Evolutionary conservation across 108 stramenopile species (phyloP).

Genomic region (Mediolabrus comicus): DNA sequence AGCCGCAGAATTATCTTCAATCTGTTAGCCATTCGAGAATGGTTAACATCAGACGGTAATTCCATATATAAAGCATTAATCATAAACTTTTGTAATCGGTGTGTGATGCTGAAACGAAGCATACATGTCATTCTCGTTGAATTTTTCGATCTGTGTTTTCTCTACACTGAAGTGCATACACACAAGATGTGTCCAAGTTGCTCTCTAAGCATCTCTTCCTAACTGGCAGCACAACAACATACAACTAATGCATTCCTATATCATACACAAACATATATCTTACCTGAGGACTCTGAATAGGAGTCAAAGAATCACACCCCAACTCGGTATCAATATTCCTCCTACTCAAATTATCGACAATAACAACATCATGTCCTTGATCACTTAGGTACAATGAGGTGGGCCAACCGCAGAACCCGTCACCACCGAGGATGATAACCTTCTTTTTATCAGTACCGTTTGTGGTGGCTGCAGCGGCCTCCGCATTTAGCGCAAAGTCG

Average conservation of each 20-base stretch:
- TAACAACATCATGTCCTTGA: conserved; percentile 88
- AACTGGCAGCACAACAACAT: too few relatives aligned
- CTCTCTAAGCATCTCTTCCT: too few relatives aligned
- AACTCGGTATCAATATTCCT: conserved; percentile 93
- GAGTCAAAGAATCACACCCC: conserved; percentile 95
- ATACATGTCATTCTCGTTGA: not conserved
- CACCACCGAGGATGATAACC: conserved; percentile 90
- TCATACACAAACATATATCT: conserved; percentile 31
- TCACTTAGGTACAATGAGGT: conserved; percentile 91
- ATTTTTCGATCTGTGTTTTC: too few relatives aligned
- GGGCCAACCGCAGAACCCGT: conserved; percentile 99
- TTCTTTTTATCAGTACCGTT: conserved; percentile 72
- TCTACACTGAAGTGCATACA: not conserved
- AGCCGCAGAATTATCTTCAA: conserved; percentile 48
- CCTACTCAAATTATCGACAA: conserved; percentile 93
- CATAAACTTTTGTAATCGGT: conserved; percentile 34
- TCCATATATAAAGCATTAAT: conserved; percentile 43
- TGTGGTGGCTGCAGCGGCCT: not conserved
- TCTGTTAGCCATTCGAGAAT: not conserved
- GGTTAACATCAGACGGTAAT: conserved; percentile 42
- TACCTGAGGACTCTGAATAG: conserved; percentile 83
- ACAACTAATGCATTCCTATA: too few relatives aligned
- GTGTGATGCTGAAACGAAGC: not conserved
- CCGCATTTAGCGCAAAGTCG: conserved; percentile 8
- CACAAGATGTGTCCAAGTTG: not conserved